A percentile compares a stretch with the other conserved stretches of the same genome.
Evolutionary conservation across 2,329 filamentous ascomycete species (phyloP).

Genomic region (Tolypocladium pustulatum): DNA sequence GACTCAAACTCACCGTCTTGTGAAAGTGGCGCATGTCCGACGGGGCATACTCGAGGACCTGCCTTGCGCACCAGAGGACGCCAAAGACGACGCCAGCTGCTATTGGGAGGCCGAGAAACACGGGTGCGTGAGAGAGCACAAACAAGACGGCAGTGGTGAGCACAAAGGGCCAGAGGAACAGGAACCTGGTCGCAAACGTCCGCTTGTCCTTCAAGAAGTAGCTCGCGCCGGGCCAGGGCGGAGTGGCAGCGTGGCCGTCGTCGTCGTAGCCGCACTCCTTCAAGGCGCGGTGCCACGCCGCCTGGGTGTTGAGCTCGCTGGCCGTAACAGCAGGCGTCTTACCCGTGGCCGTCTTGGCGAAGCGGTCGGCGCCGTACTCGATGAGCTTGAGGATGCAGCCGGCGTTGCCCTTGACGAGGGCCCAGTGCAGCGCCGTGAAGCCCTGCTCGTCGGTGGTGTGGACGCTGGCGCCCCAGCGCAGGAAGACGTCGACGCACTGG

Average conservation of each 20-base stretch:
- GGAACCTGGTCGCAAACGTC: slow-evolving; percentile 70
- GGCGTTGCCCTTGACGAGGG: slow-evolving; percentile 82
- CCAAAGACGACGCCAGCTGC: slow-evolving; percentile 55
- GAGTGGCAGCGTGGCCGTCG: slow-evolving; percentile 59
- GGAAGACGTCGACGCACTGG: slow-evolving; percentile 79
- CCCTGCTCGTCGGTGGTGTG: slow-evolving; percentile 85
- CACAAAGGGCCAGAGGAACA: slow-evolving; percentile 81
- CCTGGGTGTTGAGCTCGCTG: slow-evolving; percentile 76
- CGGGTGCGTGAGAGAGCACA: slow-evolving; percentile 61
- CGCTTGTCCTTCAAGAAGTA: slow-evolving; percentile 68
- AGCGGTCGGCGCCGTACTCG: slow-evolving; percentile 91
- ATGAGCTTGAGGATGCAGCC: slow-evolving; percentile 87
- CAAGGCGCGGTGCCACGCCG: slow-evolving; percentile 74
- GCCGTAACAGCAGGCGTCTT: slow-evolving; percentile 85
- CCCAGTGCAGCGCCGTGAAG: slow-evolving; percentile 94
- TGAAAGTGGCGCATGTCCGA: slow-evolving; percentile 83
- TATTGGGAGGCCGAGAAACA: slow-evolving; percentile 68
- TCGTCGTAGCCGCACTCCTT: slow-evolving; percentile 75
- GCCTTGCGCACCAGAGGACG: slow-evolving; percentile 68
- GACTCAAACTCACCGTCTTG: slow-evolving; percentile 64
- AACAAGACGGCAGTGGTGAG: slow-evolving; percentile 62
- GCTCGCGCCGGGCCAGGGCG: slow-evolving; percentile 62
- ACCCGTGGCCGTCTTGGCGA: slow-evolving; percentile 77
- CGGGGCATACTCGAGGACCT: slow-evolving; percentile 72
- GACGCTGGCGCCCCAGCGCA: slow-evolving; percentile 92